Evolutionary conservation across 768 basidiomycete species (phyloP).

Genomic region (Agaricus sinodeliciosus): DNA sequence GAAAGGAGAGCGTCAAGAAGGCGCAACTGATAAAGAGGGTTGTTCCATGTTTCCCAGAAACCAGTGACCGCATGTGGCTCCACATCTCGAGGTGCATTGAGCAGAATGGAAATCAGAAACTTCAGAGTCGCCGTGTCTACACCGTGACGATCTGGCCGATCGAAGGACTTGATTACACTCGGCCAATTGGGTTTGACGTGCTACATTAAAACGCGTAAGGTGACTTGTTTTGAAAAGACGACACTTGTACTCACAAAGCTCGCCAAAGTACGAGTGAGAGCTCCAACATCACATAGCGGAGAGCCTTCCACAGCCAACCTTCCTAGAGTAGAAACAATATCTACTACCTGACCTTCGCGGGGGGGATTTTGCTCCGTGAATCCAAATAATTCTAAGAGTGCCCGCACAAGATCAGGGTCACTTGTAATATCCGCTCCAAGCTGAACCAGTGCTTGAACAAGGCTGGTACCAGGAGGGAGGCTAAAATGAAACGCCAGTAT

Average conservation of each 20-base stretch:
- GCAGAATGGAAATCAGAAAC: constrained; percentile 80
- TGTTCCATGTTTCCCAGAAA: constrained; percentile 84
- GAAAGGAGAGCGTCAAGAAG: constrained; percentile 86
- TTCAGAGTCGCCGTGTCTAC: constrained; percentile 89
- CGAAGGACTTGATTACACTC: constrained; percentile 77
- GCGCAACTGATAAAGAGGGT: constrained; percentile 78
- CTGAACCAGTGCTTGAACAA: constrained; percentile 71
- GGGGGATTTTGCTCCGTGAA: constrained; percentile 69
- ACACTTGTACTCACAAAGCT: constrained; percentile 54
- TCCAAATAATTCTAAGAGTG: constrained; percentile 67
- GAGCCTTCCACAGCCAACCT: constrained; percentile 69
- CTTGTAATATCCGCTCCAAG: constrained; percentile 75
- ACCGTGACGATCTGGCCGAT: constrained; percentile 75
- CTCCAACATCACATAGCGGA: constrained; percentile 65
- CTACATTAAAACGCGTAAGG: constrained; percentile 29
- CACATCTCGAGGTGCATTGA: constrained; percentile 71
- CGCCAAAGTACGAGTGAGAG: constrained; percentile 64
- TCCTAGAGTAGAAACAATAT: constrained; percentile 62
- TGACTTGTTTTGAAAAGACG: background rate
- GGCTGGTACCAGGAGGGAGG: constrained; percentile 56
- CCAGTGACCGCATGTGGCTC: constrained; percentile 78
- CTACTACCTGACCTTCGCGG: constrained; percentile 61
- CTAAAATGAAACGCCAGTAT: constrained; percentile 27
- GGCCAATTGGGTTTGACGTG: constrained; percentile 71
- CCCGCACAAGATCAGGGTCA: constrained; percentile 64